Base-by-base conservation (phyloP, 192 early-diverging fungal species). In the Lunasporangiospora selenospora region DNA sequence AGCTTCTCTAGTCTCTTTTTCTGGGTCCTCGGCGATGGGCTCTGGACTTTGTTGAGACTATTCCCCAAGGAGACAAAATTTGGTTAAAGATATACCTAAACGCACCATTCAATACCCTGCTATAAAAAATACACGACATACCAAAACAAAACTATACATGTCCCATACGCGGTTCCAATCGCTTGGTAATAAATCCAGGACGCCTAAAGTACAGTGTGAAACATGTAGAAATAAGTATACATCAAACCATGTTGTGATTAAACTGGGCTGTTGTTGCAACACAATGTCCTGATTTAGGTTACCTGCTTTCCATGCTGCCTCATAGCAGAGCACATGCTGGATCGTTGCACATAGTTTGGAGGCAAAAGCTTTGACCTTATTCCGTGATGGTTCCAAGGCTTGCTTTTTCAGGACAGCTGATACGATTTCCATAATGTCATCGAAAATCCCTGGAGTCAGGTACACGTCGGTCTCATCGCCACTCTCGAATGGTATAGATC, bases 261-360 rank as follows among this genome's bases (percentile, higher is more conserved):
- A n/a, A n/a, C n/a, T n/a, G n/a, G n/a, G n/a, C n/a, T n/a, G n/a
- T n/a, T n/a, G n/a, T n/a, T n/a, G n/a, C n/a, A n/a, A n/a, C n/a
- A n/a, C 3, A 26, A 29, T 11, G 47, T 10, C 27, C 10, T 13
- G 26, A 1, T 31, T 37, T 15, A 42, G 23, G 0, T 44, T 56
- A 73, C 69, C 69, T 58, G 55, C 32, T 19, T 51, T 54, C 69
- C 69, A 73, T 9, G 69, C 69, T 3, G 69, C 59, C 18, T 73
- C 51, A 26, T 73, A 73, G 32, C 69, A 73, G 1, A 73, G 42
- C 0, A 58, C 53, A 53, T 73, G 69, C 8, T 49, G 21, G 3
- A 73, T 39, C 19, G 40, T 52, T 4, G 34, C 30, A 31, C 60
- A 63, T 15, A 73, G 27, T 16, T 73, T 53, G 19, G 27, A 16